Percentiles rank a stretch among this genome's conserved stretches.
phyloP scores from a whole-genome alignment of 768 basidiomycete genomes.

The Tephrocybe sp. region DNA sequence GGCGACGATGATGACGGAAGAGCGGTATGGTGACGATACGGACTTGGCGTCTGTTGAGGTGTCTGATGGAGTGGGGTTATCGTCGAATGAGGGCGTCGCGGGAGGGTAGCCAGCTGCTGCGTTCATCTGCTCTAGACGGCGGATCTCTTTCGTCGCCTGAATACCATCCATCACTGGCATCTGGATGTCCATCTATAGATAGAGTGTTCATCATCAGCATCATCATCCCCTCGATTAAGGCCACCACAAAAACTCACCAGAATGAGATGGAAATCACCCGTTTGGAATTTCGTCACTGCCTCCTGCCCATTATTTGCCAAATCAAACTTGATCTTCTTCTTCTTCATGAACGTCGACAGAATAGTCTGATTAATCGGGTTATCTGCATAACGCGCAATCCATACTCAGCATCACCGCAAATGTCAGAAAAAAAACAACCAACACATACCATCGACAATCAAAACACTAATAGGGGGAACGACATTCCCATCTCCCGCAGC shows the following conservation, averaged over 20 bases:
- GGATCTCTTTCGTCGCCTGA: conserved; percentile 93
- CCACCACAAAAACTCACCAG: conserved; percentile 77
- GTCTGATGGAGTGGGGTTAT: conserved; percentile 50
- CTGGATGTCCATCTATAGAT: conserved; percentile 97
- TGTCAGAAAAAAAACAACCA: conserved; percentile 1
- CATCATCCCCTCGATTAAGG: background rate
- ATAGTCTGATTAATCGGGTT: conserved; percentile 99
- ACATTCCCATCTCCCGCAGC: conserved; percentile 61
- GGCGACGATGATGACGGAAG: conserved; percentile 98
- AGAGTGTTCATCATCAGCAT: conserved; percentile 1
- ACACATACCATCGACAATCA: conserved; percentile 92
- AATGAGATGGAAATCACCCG: conserved; percentile 92
- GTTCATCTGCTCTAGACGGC: conserved; percentile 72
- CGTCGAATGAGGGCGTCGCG: conserved; percentile 54
- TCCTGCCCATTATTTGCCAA: conserved; percentile 94
- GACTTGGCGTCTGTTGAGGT: conserved; percentile 44
- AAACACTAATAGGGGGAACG: conserved; percentile 94
- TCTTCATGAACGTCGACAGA: conserved; percentile 93
- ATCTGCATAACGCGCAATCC: conserved; percentile 56
- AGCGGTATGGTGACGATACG: conserved; percentile 69
- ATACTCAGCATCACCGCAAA: too few relatives aligned
- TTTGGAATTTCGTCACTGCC: conserved; percentile 93
- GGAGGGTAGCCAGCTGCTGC: conserved; percentile 67
- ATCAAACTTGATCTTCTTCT: conserved; percentile 93
- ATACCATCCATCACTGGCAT: conserved; percentile 99